Evolutionary conservation across 768 basidiomycete species (phyloP).

Genomic region (Phanerochaete sordida): DNA sequence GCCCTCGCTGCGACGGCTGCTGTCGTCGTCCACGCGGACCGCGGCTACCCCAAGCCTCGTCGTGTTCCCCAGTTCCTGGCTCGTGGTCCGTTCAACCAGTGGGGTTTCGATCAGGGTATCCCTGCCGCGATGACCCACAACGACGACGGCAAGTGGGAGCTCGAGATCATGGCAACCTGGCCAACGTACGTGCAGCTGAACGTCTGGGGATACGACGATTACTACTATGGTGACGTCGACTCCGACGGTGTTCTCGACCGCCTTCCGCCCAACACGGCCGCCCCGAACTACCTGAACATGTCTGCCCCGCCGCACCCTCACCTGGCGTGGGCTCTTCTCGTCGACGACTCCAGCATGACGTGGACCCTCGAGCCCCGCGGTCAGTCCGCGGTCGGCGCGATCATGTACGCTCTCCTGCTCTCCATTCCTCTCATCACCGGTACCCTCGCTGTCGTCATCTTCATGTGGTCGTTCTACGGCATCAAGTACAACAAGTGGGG

Average conservation of each 20-base stretch:
- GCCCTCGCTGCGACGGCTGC: slow-evolving; percentile 55
- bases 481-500: slow-evolving; percentile 94
- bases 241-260: slow-evolving; percentile 87
- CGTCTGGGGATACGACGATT: slow-evolving; percentile 88
- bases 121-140: slow-evolving; percentile 63
- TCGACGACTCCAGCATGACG: slow-evolving; percentile 72
- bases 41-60: slow-evolving; percentile 54
- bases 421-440: slow-evolving; percentile 84
- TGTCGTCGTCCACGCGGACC: slow-evolving; percentile 76
- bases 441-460: slow-evolving; percentile 74
- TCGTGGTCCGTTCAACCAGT: slow-evolving; percentile 86
- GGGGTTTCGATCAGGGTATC: slow-evolving; percentile 89
- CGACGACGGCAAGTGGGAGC: slow-evolving; percentile 69
- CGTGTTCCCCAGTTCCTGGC: slow-evolving; percentile 86
- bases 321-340: slow-evolving; percentile 79
- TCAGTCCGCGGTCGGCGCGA: slow-evolving; percentile 72
- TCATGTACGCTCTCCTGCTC: slow-evolving; percentile 83
- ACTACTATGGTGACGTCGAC: slow-evolving; percentile 89
- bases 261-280: slow-evolving; percentile 81
- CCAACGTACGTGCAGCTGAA: slow-evolving; percentile 70
- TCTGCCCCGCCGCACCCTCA: slow-evolving; percentile 87
- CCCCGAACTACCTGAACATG: slow-evolving; percentile 88
- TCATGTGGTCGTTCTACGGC: slow-evolving; percentile 96
- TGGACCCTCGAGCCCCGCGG: slow-evolving; percentile 86
- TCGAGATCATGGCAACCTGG: slow-evolving; percentile 89